A percentile compares a stretch with the other conserved stretches of the same genome.
Evolutionary conservation across 2,329 filamentous ascomycete species (phyloP).

Genomic region (Hypoxylon sp.): DNA sequence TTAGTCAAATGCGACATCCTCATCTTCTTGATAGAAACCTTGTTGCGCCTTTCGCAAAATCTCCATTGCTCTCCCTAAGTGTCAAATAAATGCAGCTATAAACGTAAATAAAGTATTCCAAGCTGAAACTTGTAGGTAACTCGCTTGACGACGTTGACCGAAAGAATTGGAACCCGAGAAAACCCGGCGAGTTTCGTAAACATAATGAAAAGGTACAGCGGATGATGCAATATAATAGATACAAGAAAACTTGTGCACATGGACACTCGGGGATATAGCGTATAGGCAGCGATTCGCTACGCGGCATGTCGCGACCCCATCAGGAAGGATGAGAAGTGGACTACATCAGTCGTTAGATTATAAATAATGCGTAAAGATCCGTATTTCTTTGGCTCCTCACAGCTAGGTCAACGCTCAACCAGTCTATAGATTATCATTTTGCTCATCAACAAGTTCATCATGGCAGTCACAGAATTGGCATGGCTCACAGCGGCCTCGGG

Average conservation of each 20-base stretch:
- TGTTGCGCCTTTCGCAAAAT: neutral
- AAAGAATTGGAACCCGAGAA: neutral
- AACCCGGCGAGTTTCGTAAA: neutral
- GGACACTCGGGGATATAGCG: neutral
- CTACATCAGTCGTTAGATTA: neutral
- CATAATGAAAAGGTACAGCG: neutral
- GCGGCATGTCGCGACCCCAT: neutral
- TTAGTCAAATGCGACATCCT: neutral
- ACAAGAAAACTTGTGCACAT: neutral
- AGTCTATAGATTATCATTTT: neutral
- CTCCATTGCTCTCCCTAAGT: neutral
- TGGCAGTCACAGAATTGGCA: constrained; percentile 51
- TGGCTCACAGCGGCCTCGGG: constrained; percentile 49
- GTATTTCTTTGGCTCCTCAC: neutral
- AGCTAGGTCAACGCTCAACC: neutral
- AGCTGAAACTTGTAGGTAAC: neutral
- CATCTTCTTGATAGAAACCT: neutral
- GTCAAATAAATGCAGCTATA: neutral
- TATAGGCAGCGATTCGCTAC: constrained; percentile 16
- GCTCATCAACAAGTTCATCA: constrained; percentile 19
- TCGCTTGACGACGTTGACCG: neutral
- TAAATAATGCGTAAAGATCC: neutral
- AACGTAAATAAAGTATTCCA: neutral
- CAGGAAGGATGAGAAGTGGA: neutral
- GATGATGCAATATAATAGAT: neutral